Evolutionary conservation across 768 basidiomycete species (phyloP).

Genomic region (Macrolepiota albuminosa): DNA sequence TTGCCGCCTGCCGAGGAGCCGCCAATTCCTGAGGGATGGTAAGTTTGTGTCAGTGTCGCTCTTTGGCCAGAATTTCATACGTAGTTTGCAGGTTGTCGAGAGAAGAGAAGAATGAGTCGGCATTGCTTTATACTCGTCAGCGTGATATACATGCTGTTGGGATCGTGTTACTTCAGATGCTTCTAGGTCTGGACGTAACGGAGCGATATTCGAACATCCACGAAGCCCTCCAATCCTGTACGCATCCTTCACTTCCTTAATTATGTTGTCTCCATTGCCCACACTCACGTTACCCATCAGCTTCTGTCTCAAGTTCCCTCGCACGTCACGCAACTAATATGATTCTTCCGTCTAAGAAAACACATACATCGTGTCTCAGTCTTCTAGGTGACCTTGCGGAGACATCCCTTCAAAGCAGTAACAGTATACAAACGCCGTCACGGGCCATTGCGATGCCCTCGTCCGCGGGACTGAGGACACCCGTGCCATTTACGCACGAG

Average conservation of each 20-base stretch:
- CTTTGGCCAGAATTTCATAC: background rate
- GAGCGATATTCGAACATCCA: slow-evolving; percentile 50
- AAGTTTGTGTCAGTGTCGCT: slow-evolving; percentile 2
- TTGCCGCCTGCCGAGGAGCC: slow-evolving; percentile 27
- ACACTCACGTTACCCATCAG: slow-evolving; percentile 25
- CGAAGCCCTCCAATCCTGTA: slow-evolving; percentile 55
- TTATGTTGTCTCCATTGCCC: background rate
- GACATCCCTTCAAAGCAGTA: slow-evolving; percentile 24
- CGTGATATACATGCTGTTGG: slow-evolving; percentile 84
- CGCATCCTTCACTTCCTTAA: slow-evolving; percentile 9
- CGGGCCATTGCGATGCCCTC: slow-evolving; percentile 24
- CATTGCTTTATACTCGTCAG: slow-evolving; percentile 66
- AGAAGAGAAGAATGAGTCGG: slow-evolving; percentile 74
- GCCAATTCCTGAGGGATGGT: slow-evolving; percentile 46
- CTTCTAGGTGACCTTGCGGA: slow-evolving; percentile 57
- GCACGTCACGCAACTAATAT: slow-evolving; percentile 52
- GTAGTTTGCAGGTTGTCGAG: slow-evolving; percentile 56
- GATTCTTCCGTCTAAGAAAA: slow-evolving; percentile 57
- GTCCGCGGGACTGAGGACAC: slow-evolving; percentile 43
- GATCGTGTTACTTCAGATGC: slow-evolving; percentile 79
- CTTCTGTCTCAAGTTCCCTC: slow-evolving; percentile 46
- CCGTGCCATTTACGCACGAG: slow-evolving; percentile 34
- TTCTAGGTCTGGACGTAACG: slow-evolving; percentile 70
- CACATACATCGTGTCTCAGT: slow-evolving; percentile 48
- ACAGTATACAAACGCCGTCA: slow-evolving; percentile 15